Percentiles rank a stretch among this genome's conserved stretches.
phyloP scores from a whole-genome alignment of 106 monocot genomes.

The Dendrobium officinale region DNA sequence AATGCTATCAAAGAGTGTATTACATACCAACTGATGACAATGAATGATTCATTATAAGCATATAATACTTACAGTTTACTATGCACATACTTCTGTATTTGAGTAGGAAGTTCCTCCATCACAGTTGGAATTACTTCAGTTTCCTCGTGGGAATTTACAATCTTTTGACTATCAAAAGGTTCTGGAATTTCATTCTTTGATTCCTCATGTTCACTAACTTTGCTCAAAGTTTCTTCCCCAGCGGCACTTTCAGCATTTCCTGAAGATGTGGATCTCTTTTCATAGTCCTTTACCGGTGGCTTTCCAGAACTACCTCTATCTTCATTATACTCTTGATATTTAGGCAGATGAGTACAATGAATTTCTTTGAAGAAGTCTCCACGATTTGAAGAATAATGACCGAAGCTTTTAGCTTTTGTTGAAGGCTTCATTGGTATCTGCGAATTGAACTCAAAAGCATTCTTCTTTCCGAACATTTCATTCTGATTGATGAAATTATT shows the following conservation, averaged over 20 bases:
- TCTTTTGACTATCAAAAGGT: conserved; percentile 6
- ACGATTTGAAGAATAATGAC: conserved; percentile 15
- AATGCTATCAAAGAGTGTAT: background rate
- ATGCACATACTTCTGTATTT: conserved; percentile 12
- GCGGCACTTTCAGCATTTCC: conserved; percentile 10
- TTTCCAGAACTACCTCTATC: conserved; percentile 12
- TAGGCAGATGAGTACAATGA: conserved; percentile 9
- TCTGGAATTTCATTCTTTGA: conserved; percentile 20
- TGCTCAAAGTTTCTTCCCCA: conserved; percentile 10
- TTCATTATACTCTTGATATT: conserved; percentile 10
- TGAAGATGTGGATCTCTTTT: conserved; percentile 23
- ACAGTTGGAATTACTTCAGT: conserved; percentile 9
- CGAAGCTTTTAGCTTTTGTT: conserved; percentile 6
- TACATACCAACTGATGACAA: background rate
- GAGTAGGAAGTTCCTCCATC: conserved; percentile 13
- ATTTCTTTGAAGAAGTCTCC: conserved; percentile 7
- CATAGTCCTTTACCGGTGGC: conserved; percentile 14
- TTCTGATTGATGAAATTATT: conserved; percentile 9
- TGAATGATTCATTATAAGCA: background rate
- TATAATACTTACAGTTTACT: conserved; percentile 27
- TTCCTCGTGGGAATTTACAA: conserved; percentile 4
- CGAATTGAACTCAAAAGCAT: conserved; percentile 7
- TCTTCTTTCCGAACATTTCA: conserved; percentile 9
- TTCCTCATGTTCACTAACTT: conserved; percentile 17
- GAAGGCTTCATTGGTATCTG: conserved; percentile 11